These are phyloP conservation scores for Candida arabinofermentans DNA, from an alignment of 805 yeast genomes.

Conservation along the genomic window DNA sequence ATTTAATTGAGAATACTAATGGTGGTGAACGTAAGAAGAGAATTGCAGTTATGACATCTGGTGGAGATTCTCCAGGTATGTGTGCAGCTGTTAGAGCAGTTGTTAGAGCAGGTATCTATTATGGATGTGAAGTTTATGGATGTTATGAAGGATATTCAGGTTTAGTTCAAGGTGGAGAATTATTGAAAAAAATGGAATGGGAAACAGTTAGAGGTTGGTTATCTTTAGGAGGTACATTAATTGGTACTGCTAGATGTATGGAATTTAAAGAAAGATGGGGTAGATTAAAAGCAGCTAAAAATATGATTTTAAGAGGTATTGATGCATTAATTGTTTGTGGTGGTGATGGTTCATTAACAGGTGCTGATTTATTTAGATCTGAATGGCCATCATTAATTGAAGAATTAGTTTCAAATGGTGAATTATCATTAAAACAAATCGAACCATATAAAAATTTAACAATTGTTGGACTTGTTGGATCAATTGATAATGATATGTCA, in stretches of 20 bases:
- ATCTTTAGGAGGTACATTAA: slow-evolving; percentile 88
- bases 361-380: slow-evolving; percentile 89
- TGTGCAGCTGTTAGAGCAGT: slow-evolving; percentile 94
- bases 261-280: slow-evolving; percentile 85
- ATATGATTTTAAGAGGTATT: slow-evolving; percentile 82
- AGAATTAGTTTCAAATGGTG: slow-evolving; percentile 58
- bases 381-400: slow-evolving; percentile 91
- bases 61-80: slow-evolving; percentile 99
- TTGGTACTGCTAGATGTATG: slow-evolving; percentile 93
- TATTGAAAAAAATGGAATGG: slow-evolving; percentile 80
- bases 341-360: slow-evolving; percentile 97
- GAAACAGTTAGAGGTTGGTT: slow-evolving; percentile 93
- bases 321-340: slow-evolving; percentile 96
- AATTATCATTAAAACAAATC: slow-evolving; percentile 55
- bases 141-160: slow-evolving; percentile 96
- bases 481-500: slow-evolving; percentile 98
- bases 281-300: slow-evolving; percentile 75
- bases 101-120: slow-evolving; percentile 83
- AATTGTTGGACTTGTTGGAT: slow-evolving; percentile 93
- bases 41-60: slow-evolving; percentile 96
- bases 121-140: slow-evolving; percentile 87
- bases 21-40: slow-evolving; percentile 17
- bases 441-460: slow-evolving; percentile 67
- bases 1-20: background rate
- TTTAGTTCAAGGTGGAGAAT: slow-evolving; percentile 76